These are phyloP conservation scores for Plasmodium gallinaceum DNA, from an alignment of 169 alveolate species.

Conservation along the genomic window DNA sequence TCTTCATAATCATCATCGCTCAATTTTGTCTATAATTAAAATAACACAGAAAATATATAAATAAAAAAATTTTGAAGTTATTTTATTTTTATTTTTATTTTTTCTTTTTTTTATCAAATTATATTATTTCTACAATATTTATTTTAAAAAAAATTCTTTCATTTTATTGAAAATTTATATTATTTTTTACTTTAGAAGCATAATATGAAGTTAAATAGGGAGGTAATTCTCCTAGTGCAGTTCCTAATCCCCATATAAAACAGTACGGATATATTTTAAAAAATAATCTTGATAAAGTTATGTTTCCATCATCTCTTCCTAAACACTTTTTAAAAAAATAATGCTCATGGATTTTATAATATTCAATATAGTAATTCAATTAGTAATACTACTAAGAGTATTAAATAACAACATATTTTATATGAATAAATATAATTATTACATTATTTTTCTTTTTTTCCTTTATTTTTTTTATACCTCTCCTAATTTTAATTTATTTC, in stretches of 20 bases:
- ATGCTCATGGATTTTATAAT: no score
- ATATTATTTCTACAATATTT: conserved; percentile 1
- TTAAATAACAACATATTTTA: background rate
- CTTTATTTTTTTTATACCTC: background rate
- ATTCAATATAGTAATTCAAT: no score
- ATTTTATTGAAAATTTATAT: background rate
- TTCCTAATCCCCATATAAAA: conserved; percentile 95
- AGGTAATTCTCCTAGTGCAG: conserved; percentile 96
- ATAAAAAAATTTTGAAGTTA: no score
- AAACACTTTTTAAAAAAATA: conserved; percentile 23
- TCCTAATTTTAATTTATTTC: background rate
- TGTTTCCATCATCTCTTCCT: conserved; percentile 43
- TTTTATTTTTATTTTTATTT: background rate
- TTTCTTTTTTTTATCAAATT: conserved; percentile 5
- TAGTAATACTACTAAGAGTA: background rate
- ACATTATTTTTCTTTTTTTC: background rate
- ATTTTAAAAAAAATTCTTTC: background rate
- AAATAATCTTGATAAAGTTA: conserved; percentile 76
- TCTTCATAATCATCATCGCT: conserved; percentile 73
- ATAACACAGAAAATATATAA: conserved; percentile 8
- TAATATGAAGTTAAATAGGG: conserved; percentile 96
- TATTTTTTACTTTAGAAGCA: conserved; percentile 84
- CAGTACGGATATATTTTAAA: conserved; percentile 82
- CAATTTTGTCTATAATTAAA: conserved; percentile 32
- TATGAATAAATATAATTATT: background rate